Evolutionary conservation across 2,329 filamentous ascomycete species (phyloP).

Genomic region (Sporothrix schenckii): DNA sequence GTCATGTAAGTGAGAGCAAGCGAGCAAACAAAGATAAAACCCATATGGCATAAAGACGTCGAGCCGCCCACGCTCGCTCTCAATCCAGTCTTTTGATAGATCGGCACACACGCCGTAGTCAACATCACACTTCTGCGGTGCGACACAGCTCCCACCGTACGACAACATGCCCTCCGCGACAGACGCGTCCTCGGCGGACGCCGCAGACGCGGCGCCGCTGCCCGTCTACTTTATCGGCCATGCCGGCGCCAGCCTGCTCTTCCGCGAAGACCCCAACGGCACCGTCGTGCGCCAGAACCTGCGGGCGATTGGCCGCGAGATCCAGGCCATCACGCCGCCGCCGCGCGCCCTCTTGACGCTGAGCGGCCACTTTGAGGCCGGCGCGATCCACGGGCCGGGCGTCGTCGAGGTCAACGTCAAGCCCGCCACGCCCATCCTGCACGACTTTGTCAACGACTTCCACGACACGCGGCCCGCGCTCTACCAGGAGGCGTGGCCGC

Average conservation of each 20-base stretch:
- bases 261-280: constrained; percentile 18
- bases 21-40: not conserved
- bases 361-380: constrained; percentile 29
- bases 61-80: not conserved
- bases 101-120: not conserved
- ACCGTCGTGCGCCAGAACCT: constrained; percentile 8
- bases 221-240: constrained; percentile 29
- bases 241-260: constrained; percentile 25
- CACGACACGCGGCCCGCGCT: constrained; percentile 27
- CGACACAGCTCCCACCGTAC: not conserved
- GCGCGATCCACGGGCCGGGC: constrained; percentile 28
- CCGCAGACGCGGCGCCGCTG: not conserved
- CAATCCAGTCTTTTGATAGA: not conserved
- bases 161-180: constrained; percentile 1
- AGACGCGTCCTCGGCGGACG: not conserved
- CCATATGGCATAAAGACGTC: not conserved
- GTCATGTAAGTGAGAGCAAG: not conserved
- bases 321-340: constrained; percentile 15
- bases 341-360: constrained; percentile 24
- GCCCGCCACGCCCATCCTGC: constrained; percentile 18
- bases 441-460: constrained; percentile 33
- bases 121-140: not conserved
- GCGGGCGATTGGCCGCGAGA: constrained; percentile 24
- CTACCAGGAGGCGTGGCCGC: constrained; percentile 28
- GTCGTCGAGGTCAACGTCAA: constrained; percentile 31